Conservation (phyloP, 495 filamentous ascomycete species). For the Tuber magnatum region DNA sequence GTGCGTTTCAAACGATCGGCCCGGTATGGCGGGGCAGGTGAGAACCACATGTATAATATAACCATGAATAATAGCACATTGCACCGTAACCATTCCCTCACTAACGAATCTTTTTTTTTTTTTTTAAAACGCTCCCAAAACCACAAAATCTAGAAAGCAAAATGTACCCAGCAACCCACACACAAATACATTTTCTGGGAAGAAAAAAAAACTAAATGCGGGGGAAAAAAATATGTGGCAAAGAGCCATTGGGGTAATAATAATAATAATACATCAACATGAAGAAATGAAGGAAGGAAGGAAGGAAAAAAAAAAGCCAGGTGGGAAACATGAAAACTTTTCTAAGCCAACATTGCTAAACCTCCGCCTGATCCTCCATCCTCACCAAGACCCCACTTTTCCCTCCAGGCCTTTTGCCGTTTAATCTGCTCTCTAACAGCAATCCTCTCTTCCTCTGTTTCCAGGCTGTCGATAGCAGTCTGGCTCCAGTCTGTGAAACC, state of each 20-base stretch:
- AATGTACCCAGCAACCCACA: background rate
- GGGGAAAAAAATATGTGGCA: background rate
- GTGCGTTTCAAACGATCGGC: background rate
- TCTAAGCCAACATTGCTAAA: background rate
- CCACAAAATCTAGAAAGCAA: background rate
- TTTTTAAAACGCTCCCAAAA: background rate
- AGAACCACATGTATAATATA: background rate
- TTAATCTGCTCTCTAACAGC: slow-evolving; percentile 24
- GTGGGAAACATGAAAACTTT: background rate
- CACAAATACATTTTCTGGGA: background rate
- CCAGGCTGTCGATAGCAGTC: slow-evolving; percentile 22
- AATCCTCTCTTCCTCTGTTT: slow-evolving; percentile 34
- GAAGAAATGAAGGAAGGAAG: background rate
- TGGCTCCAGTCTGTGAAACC: slow-evolving; percentile 28
- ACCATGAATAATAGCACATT: background rate
- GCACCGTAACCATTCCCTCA: background rate
- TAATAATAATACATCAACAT: background rate
- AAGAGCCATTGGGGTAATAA: background rate
- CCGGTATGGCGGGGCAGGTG: background rate
- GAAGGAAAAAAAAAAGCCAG: background rate
- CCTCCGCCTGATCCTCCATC: background rate
- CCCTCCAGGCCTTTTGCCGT: background rate
- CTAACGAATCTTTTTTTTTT: background rate
- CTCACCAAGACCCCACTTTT: background rate
- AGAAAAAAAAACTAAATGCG: background rate